These are phyloP conservation scores for Aspergillus campestris DNA, from an alignment of 495 filamentous ascomycete species.

Conservation along the genomic window DNA sequence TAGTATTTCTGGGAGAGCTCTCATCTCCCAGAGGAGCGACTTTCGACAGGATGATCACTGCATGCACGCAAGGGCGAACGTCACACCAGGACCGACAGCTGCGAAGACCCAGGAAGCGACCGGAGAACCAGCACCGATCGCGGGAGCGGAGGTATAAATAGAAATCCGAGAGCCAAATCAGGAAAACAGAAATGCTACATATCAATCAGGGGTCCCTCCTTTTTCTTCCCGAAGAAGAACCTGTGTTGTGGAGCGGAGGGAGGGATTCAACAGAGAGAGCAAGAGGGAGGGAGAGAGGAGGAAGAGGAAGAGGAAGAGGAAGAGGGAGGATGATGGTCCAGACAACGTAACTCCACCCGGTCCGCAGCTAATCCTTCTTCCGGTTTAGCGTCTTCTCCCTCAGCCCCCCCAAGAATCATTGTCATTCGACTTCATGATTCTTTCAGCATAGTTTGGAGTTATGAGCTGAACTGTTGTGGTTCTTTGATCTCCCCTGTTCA, in stretches of 20 bases:
- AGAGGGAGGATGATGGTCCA: not conserved
- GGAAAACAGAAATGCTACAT: not conserved
- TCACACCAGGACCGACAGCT: conserved; percentile 8
- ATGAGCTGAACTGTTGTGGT: no score
- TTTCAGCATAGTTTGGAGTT: no score
- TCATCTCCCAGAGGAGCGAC: conserved; percentile 1
- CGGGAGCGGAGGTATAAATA: not conserved
- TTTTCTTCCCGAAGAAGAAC: no score
- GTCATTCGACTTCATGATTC: no score
- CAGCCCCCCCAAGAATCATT: no score
- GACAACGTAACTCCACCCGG: no score
- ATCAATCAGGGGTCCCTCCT: not conserved
- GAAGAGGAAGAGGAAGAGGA: not conserved
- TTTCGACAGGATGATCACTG: conserved; percentile 6
- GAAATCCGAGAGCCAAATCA: not conserved
- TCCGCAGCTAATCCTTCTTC: no score
- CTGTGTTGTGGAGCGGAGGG: not conserved
- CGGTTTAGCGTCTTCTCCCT: no score
- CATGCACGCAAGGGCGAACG: conserved; percentile 11
- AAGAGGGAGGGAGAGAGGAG: not conserved
- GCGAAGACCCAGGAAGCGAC: not conserved
- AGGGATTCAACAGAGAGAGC: not conserved
- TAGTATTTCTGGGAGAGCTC: not conserved
- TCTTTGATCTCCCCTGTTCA: conserved; percentile 2
- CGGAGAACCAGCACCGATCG: conserved; percentile 6